Conservation (phyloP, 176 grass and related monocot species). For the Lolium multiflorum region DNA sequence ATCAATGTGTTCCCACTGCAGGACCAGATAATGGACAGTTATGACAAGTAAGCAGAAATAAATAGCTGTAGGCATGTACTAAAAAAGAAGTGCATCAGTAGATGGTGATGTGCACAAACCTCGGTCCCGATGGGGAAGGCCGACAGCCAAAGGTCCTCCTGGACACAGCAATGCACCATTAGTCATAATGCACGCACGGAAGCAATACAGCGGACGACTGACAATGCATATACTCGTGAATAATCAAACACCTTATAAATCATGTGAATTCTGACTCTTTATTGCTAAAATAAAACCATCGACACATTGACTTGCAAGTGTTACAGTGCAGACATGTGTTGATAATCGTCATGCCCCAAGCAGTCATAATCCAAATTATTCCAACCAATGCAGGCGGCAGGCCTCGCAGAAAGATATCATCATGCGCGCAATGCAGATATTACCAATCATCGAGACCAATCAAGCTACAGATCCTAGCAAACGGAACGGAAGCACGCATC, state of each 20-base stretch:
- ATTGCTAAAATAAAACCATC: too few species aligned
- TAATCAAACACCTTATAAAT: neutral
- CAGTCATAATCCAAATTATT: too few species aligned
- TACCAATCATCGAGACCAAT: neutral
- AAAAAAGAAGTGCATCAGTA: neutral
- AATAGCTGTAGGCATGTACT: neutral
- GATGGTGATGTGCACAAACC: slow-evolving; percentile 39
- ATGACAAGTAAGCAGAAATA: neutral
- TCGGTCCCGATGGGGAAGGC: slow-evolving; percentile 77
- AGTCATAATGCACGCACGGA: neutral
- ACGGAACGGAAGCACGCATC: neutral
- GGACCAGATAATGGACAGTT: neutral
- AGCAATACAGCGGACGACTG: too few species aligned
- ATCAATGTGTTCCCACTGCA: slow-evolving; percentile 91
- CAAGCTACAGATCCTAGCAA: neutral
- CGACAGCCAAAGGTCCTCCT: slow-evolving; percentile 80
- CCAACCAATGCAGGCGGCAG: neutral
- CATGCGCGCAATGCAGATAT: neutral
- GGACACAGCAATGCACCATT: slow-evolving; percentile 34
- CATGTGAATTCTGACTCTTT: neutral
- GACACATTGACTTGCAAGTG: too few species aligned
- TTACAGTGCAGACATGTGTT: too few species aligned
- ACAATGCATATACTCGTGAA: too few species aligned
- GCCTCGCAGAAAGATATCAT: neutral
- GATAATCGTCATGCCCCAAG: too few species aligned